Base-by-base conservation (phyloP, 352 stramenopile genomes). In the Phytophthora fragariaefolia region DNA sequence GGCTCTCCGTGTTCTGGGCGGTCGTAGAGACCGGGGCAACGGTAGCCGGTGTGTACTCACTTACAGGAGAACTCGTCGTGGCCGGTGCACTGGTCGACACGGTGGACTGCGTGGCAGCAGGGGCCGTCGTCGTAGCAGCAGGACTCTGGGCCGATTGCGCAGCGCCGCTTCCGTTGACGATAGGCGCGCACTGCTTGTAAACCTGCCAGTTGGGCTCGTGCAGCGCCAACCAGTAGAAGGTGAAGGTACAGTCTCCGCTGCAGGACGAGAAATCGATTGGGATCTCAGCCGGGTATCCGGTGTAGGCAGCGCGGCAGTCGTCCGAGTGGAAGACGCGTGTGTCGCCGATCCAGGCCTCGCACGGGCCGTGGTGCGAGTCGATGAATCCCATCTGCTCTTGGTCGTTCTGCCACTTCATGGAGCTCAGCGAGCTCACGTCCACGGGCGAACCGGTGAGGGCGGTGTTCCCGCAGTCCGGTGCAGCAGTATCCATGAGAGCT, bases 201-300 rank as follows among this genome's bases (percentile, higher is more conserved):
- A 81, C 63, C 57, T 90, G 78, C 81, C 81, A 90, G 23, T 80
- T 74, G 13, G 72, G 49, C 42, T 78, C 57, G 48, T 87, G 79
- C 46, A 90, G 23, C 40, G 79, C 76, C 46, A 89, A 20, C 82
- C 82, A 89, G 77, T 85, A 88, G 64, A 91, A 90, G 12, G 52
- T 74, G 47, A 92, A 77, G 15, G 47, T 69, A 32, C 82, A 87
- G 24, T 82, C 76, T 32, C 76, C 74, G 30, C 40, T 74, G 64
- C 81, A 92, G 1, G 66, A 61, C 12, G 76, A 77, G 47, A 74
- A 90, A 57, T 90, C 77, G 32, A 90, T 58, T 3, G 76, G 71
- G 42, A 92, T 76, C 12, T 77, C 51, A 6, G 80, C 81, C 12
- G 83, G 83, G 63, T 83, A 86, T 1, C 2, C 45, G 4, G 52